Base-by-base conservation (phyloP, 78 protist species). In the Kipferlia bialata region DNA sequence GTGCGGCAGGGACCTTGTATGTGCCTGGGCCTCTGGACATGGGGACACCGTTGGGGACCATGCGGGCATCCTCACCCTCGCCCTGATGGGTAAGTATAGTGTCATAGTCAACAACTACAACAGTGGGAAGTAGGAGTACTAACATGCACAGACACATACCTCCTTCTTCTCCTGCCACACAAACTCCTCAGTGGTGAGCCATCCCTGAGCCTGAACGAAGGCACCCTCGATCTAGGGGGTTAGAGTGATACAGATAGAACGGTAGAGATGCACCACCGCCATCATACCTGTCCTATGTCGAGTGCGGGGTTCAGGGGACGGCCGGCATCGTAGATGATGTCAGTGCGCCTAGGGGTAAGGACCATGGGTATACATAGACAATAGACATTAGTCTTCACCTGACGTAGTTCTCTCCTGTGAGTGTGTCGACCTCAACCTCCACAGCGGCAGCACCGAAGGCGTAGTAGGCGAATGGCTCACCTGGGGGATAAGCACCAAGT, bases 281-380 rank as follows among this genome's bases (percentile, higher is more conserved):
- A 12, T 10, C 3, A n/a, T n/a, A 67, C 53, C 75, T 83, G 83
- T 24, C 90, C 90, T 7, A 90, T 44, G 78, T 90, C 96, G 64
- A 90, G 74, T 12, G 86, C 59, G 28, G 98, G 96, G 57, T 91
- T 90, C 60, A 93, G 45, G 24, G 86, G 36, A 31, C 67, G 44
- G 54, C 98, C 98, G 33, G 86, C 86, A 63, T 94, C 98, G 77
- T 83, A 54, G n/a, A 88, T 39, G n/a, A 94, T 24, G 61, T 92
- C 97, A 0, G 90, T 37, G 32, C 88, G 41, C 5, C n/a, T n/a
- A n/a, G n/a, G n/a, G n/a, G n/a, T n/a, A n/a, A n/a, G n/a, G n/a
- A n/a, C n/a, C n/a, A n/a, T n/a, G n/a, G n/a, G n/a, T n/a, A n/a
- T n/a, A n/a, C n/a, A n/a, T n/a, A n/a, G n/a, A n/a, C n/a, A n/a